These are phyloP conservation scores for Diaporthe sp. DNA, from an alignment of 2,329 filamentous ascomycete genomes.

Conservation along the genomic window DNA sequence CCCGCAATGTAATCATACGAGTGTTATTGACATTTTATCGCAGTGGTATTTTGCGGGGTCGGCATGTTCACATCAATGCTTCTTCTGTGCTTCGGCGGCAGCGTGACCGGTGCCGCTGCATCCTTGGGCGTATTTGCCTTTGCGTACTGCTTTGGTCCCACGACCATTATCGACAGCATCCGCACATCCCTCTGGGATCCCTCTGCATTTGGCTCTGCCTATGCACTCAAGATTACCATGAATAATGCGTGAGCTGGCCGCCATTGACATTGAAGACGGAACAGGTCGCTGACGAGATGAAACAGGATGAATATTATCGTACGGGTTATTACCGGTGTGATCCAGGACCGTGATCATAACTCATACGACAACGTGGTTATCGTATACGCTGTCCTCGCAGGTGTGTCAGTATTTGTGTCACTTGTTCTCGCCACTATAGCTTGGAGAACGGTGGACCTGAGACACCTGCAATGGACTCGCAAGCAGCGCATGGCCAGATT, in stretches of 20 bases:
- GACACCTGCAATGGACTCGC: conserved; percentile 69
- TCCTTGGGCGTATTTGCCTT: conserved; percentile 73
- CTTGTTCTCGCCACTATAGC: conserved; percentile 55
- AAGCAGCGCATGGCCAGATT: conserved; percentile 64
- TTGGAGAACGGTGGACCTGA: conserved; percentile 56
- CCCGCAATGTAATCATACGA: conserved; percentile 2
- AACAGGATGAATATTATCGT: conserved; percentile 73
- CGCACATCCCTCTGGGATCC: conserved; percentile 73
- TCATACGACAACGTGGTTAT: conserved; percentile 69
- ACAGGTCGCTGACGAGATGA: not conserved
- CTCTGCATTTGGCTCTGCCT: conserved; percentile 72
- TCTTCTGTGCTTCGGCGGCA: conserved; percentile 65
- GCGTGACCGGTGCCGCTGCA: conserved; percentile 66
- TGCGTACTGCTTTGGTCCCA: conserved; percentile 68
- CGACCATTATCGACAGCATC: conserved; percentile 72
- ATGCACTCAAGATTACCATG: conserved; percentile 72
- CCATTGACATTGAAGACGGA: not conserved
- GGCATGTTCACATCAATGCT: conserved; percentile 68
- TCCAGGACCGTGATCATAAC: conserved; percentile 70
- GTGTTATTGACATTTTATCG: not conserved
- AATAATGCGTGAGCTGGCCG: conserved; percentile 56
- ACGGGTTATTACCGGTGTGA: conserved; percentile 67
- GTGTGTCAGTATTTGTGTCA: conserved; percentile 62
- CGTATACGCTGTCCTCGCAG: conserved; percentile 68
- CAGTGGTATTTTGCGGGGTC: conserved; percentile 59